phyloP scores from a whole-genome alignment of 1,284 basidiomycete genomes.

The Pseudozyma thailandica region DNA sequence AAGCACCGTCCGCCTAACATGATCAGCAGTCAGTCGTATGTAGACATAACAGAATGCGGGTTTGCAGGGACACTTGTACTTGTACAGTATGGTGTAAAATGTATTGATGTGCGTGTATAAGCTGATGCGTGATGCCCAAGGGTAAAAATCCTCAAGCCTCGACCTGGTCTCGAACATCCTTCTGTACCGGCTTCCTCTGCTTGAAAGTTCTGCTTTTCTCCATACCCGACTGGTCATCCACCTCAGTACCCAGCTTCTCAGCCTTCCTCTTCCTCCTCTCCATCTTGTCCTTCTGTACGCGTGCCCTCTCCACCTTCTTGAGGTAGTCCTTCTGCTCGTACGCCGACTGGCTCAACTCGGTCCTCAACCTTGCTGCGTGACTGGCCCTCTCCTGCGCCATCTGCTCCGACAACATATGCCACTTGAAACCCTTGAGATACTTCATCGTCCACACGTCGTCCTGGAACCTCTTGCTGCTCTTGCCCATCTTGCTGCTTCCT shows the following conservation, averaged over 20 bases:
- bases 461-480: conserved; percentile 74
- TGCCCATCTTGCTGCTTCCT: conserved; percentile 50
- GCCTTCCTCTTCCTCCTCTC: conserved; percentile 71
- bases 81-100: neutral
- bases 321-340: conserved; percentile 93
- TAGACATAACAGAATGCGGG: neutral
- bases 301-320: conserved; percentile 91
- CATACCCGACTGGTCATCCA: conserved; percentile 32
- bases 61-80: neutral
- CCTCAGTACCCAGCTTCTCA: conserved; percentile 16
- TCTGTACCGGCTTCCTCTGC: conserved; percentile 58
- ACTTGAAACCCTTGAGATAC: conserved; percentile 96
- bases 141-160: neutral
- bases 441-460: conserved; percentile 99
- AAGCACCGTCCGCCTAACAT: conserved; percentile 2
- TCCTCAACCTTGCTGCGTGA: conserved; percentile 85
- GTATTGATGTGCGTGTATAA: neutral
- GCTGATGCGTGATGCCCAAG: neutral
- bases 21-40: neutral
- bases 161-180: conserved; percentile 61
- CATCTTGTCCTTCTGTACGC: conserved; percentile 86
- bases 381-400: conserved; percentile 94
- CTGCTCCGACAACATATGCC: conserved; percentile 98
- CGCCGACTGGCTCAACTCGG: conserved; percentile 89
- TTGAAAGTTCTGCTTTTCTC: conserved; percentile 55